Evolutionary conservation across 768 basidiomycete genomes (phyloP), one percentile per base, ranked within the genome.

Genomic region (Boletus pseudopeckii): DNA sequence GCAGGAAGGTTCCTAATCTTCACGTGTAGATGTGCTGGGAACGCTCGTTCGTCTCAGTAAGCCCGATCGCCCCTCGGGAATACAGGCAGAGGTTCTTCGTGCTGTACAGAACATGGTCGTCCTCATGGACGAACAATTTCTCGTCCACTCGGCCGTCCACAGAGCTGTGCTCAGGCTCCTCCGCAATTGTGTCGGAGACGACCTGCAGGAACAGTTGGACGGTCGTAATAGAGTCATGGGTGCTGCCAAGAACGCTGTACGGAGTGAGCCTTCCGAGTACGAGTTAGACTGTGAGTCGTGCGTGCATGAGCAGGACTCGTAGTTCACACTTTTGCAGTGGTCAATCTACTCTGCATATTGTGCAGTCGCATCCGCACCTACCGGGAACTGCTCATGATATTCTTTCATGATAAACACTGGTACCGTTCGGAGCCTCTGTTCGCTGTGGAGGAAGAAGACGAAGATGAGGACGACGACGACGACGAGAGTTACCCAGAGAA

Each of bases 391-490:
- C 82, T 98, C 37, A 90, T 97, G 81, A 96, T 98, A 58, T 98
- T 98, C 76, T 96, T 98, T 68, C 92, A 95, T 63, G 93, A 96
- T 68, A 94, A 90, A 64, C 85, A 90, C 60, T 91, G 90, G 85
- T 87, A 85, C 65, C 84, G 77, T 10, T 85, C 86, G 7, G 86
- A 90, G 56, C 85, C 88, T 10, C 65, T 90, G 40, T 89, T 87
- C 57, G 74, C 85, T 38, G 82, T 88, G 2, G 86, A 89, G 57
- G 90, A 92, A 65, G 84, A 85, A 37, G 85, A 86, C 0, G 88
- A 88, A 39, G 81, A 86, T 0, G 88, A 88, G 38, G 82, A 83
- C 0, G 74, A 74, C 0, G 77, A 74, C 0, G 77, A 76, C 0
- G 69, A 68, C 0, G 63, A 63, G 11, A 64, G 58, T n/a, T 15